phyloP scores from a whole-genome alignment of 1,284 basidiomycete genomes.

The Papiliotrema nemorosa region DNA sequence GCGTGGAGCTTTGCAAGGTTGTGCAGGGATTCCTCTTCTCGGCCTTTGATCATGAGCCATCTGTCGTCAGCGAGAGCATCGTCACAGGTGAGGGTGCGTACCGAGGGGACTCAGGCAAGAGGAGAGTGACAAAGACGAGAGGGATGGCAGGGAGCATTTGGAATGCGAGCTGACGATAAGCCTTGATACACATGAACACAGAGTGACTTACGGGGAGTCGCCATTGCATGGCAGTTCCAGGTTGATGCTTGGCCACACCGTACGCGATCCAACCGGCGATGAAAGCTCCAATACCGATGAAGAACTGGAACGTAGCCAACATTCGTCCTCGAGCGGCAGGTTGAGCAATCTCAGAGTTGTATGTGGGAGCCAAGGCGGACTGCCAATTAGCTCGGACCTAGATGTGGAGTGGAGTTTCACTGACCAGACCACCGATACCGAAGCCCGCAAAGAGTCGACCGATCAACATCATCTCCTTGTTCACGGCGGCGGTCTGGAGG shows the following conservation, averaged over 20 bases:
- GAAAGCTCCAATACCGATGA: constrained; percentile 53
- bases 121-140: constrained; percentile 57
- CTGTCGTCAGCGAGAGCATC: constrained; percentile 26
- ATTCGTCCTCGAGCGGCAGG: constrained; percentile 61
- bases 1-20: constrained; percentile 64
- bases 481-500: constrained; percentile 49
- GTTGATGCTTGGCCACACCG: constrained; percentile 45
- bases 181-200: not conserved
- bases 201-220: constrained; percentile 54
- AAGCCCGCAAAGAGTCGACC: constrained; percentile 60
- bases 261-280: constrained; percentile 50
- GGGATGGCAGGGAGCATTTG: constrained; percentile 55
- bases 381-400: not conserved
- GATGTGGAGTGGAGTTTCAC: not conserved
- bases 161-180: constrained; percentile 33
- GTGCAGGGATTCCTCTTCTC: constrained; percentile 54
- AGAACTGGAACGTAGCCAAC: constrained; percentile 61
- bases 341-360: constrained; percentile 60
- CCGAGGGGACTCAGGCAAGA: constrained; percentile 56
- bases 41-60: constrained; percentile 60
- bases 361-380: constrained; percentile 49
- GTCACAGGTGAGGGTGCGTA: not conserved
- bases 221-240: constrained; percentile 52
- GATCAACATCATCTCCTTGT: constrained; percentile 60
- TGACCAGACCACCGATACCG: constrained; percentile 54